Evolutionary conservation across 164 flowering plant species (phyloP).

Genomic region (Paratinospora sagittata): DNA sequence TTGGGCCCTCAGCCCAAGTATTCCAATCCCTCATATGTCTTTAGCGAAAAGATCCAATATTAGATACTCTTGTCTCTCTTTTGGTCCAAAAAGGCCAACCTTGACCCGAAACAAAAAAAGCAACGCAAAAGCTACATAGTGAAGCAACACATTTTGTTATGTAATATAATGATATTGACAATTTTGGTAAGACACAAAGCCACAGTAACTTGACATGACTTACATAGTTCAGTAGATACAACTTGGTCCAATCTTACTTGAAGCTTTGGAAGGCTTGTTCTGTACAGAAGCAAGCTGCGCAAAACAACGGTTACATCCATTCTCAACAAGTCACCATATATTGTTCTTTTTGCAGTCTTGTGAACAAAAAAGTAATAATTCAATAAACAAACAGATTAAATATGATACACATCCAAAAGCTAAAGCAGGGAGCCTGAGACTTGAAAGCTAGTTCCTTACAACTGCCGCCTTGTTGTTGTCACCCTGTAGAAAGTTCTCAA

Average conservation of each 20-base stretch:
- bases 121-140: no score
- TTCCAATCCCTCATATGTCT: no score
- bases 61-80: no score
- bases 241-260: neutral
- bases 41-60: no score
- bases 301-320: neutral
- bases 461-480: constrained; percentile 15
- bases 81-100: no score
- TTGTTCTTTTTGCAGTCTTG: neutral
- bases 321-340: neutral
- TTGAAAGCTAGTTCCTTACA: constrained; percentile 6
- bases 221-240: no score
- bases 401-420: neutral
- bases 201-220: no score
- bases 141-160: no score
- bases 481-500: constrained; percentile 32
- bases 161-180: no score
- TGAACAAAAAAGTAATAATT: neutral
- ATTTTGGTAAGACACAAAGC: no score
- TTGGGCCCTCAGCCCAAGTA: no score
- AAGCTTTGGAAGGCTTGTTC: neutral
- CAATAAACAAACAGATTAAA: constrained; percentile 1
- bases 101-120: no score
- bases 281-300: neutral
- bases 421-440: neutral